These are phyloP conservation scores for Coleophoma cylindrospora DNA, from an alignment of 2,329 filamentous ascomycete species.

Conservation along the genomic window DNA sequence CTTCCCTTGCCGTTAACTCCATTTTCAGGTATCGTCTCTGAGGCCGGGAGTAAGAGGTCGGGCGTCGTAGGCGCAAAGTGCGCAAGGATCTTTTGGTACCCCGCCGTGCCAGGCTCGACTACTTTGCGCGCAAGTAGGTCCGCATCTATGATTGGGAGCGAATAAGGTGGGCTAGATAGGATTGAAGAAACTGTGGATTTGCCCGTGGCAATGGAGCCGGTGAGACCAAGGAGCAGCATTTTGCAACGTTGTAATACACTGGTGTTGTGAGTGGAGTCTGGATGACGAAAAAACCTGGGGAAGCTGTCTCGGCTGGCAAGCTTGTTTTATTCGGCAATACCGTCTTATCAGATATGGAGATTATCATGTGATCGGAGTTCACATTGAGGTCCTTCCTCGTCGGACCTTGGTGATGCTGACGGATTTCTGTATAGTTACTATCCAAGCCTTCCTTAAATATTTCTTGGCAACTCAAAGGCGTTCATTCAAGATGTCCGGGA, in stretches of 20 bases:
- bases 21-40: slow-evolving; percentile 42
- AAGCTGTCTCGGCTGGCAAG: too few relatives aligned
- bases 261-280: not conserved
- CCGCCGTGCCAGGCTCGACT: slow-evolving; percentile 84
- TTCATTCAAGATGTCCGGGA: not conserved
- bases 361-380: too few relatives aligned
- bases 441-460: too few relatives aligned
- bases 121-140: slow-evolving; percentile 89
- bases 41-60: slow-evolving; percentile 67
- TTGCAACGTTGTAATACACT: not conserved
- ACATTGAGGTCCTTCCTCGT: too few relatives aligned
- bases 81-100: slow-evolving; percentile 75
- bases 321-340: too few relatives aligned
- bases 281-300: not conserved
- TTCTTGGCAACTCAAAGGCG: too few relatives aligned
- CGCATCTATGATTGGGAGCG: slow-evolving; percentile 87
- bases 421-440: too few relatives aligned
- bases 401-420: too few relatives aligned
- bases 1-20: slow-evolving; percentile 59
- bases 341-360: too few relatives aligned
- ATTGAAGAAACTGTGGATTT: slow-evolving; percentile 92
- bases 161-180: slow-evolving; percentile 75
- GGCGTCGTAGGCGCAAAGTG: slow-evolving; percentile 81
- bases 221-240: slow-evolving; percentile 95
- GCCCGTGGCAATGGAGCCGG: slow-evolving; percentile 94